Base-by-base conservation (phyloP, 768 basidiomycete species). In the Trametopsis cervina region DNA sequence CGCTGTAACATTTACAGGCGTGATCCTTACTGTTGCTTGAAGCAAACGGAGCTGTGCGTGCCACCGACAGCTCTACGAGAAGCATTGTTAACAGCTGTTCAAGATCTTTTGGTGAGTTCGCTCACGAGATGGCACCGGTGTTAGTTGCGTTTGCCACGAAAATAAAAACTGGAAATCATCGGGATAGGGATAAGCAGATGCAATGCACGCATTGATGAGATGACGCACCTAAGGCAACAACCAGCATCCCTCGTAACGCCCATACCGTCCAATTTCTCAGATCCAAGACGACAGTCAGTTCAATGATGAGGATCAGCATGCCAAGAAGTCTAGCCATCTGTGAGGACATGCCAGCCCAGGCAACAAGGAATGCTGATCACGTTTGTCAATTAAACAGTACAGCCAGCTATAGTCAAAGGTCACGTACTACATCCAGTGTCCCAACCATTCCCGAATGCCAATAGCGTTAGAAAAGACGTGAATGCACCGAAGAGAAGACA, bases 341-440 rank as follows among this genome's bases (percentile, higher is more conserved):
- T 3, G 64, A 58, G 2, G 72, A 61, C 59, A 74, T 67, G 20
- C 66, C 68, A n/a, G 69, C 66, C 73, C 69, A 74, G 2, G 72
- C 70, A 22, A 74, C 61, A 1, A 71, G 60, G 50, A 74, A 74
- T 5, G 70, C 74, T 75, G 46, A 2, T 44, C 18, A 33, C 26
- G 24, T 12, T 18, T 40, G n/a, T 40, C 39, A 40, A 40, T 22
- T 9, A 6, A 9, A 40, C 39, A n/a, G 9, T 10, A 22, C 7
- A 7, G 15, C 9, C 10, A 18, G 6, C 7, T 40, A 9, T 18
- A 35, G 18, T 11, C 21, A 17, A 20, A 11, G 29, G 17, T 2
- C 11, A 52, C 66, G 26, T 42, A 67, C 65, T 60, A 42, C 62
- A 66, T 17, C 53, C 53, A 38, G 57, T 51, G 22, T 47, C 42